phyloP scores from a whole-genome alignment of 1,284 basidiomycete species.

The Kwoniella shivajii region DNA sequence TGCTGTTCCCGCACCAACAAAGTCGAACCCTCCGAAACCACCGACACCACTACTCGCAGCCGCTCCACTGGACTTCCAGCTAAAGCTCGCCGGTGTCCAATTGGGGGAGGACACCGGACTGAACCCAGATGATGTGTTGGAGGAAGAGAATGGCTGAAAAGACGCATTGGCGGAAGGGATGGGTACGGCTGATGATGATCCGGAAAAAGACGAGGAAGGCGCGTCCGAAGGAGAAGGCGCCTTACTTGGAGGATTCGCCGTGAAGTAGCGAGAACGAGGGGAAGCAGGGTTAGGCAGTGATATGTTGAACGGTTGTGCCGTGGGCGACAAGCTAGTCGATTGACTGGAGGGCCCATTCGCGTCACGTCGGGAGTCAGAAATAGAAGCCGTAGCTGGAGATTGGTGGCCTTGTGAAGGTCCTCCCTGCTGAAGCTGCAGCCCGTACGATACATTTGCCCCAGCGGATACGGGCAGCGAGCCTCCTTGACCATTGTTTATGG shows the following conservation, averaged over 20 bases:
- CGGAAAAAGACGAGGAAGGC: slow-evolving; percentile 1
- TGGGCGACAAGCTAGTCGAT: slow-evolving; percentile 44
- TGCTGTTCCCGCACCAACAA: slow-evolving; percentile 6
- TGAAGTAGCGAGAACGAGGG: slow-evolving; percentile 43
- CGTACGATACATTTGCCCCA: slow-evolving; percentile 9
- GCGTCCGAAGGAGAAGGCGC: slow-evolving; percentile 1
- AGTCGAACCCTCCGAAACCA: slow-evolving; percentile 16
- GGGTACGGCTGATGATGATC: slow-evolving; percentile 6
- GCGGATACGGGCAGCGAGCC: slow-evolving; percentile 7
- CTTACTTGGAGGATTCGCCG: slow-evolving; percentile 5
- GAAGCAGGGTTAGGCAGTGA: slow-evolving; percentile 36
- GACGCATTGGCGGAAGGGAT: slow-evolving; percentile 6
- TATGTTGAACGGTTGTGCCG: slow-evolving; percentile 47
- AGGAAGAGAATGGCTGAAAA: slow-evolving; percentile 20
- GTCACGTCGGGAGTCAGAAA: slow-evolving; percentile 11
- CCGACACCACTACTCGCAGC: slow-evolving; percentile 3
- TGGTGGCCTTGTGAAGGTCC: neutral
- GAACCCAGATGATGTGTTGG: slow-evolving; percentile 23
- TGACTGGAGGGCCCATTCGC: neutral
- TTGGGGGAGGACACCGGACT: slow-evolving; percentile 46
- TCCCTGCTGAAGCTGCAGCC: slow-evolving; percentile 16
- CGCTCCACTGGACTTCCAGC: slow-evolving; percentile 29
- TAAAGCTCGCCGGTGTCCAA: slow-evolving; percentile 40
- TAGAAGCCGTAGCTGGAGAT: slow-evolving; percentile 10
- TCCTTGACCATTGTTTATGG: slow-evolving; percentile 1